Conservation (phyloP, 2,329 filamentous ascomycete species). For the Epichloe amarillans region DNA sequence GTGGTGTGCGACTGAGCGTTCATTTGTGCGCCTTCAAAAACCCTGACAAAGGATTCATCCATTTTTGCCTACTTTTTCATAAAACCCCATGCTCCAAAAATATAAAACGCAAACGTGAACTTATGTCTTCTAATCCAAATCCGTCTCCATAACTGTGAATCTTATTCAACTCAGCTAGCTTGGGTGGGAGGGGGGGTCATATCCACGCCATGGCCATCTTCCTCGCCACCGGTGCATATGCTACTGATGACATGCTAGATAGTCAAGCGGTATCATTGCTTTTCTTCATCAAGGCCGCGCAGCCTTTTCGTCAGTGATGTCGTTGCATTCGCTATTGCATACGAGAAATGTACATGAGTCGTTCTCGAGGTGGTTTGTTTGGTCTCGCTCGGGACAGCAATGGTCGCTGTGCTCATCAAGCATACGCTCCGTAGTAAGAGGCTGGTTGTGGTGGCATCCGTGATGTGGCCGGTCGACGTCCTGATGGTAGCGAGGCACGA, state of each 20-base stretch:
- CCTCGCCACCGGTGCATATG: background rate
- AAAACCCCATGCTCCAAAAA: background rate
- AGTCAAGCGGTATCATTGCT: background rate
- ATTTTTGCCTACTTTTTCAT: background rate
- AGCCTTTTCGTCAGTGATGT: background rate
- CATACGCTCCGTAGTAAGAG: conserved; percentile 4
- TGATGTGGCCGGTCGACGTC: conserved; percentile 1
- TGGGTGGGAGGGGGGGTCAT: background rate
- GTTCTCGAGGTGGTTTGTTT: background rate
- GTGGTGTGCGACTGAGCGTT: background rate
- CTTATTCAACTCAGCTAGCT: background rate
- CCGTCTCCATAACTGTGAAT: background rate
- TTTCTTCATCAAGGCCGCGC: background rate
- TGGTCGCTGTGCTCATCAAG: background rate
- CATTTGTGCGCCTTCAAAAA: background rate
- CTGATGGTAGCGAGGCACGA: background rate
- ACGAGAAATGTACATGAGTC: background rate
- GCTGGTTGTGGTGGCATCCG: conserved; percentile 1
- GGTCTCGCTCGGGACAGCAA: background rate
- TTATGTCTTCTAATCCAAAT: background rate
- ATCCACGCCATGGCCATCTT: background rate
- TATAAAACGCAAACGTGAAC: background rate
- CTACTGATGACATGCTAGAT: background rate
- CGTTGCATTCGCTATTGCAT: conserved; percentile 2
- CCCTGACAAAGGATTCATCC: background rate